Conservation (phyloP, 2,329 filamentous ascomycete genomes). For the Ophiobolus disseminans region DNA sequence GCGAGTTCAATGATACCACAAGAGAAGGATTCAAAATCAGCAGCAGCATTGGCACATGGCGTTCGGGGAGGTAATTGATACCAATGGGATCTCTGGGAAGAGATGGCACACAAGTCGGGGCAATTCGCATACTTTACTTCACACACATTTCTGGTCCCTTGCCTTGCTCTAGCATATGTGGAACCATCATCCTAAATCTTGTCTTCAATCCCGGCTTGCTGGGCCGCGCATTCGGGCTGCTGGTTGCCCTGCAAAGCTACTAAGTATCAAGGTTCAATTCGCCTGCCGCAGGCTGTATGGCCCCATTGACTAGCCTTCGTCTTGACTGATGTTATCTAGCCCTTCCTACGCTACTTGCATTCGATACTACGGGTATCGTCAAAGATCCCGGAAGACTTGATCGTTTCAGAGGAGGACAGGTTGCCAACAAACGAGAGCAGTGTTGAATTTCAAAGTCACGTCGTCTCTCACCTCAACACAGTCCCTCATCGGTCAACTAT, state of each 20-base stretch:
- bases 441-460: not conserved
- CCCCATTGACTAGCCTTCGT: too few species aligned
- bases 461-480: not conserved
- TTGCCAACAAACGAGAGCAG: not conserved
- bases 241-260: not conserved
- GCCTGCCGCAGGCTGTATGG: conserved; percentile 17
- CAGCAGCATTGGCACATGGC: too few species aligned
- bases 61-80: conserved; percentile 7
- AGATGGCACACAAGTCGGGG: not conserved
- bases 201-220: not conserved
- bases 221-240: too few species aligned
- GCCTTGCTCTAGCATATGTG: not conserved
- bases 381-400: not conserved
- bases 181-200: not conserved
- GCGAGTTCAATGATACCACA: not conserved
- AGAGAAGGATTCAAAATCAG: too few species aligned
- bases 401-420: not conserved
- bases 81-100: conserved; percentile 5
- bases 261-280: conserved; percentile 2
- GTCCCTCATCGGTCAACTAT: too few species aligned
- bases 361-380: too few species aligned
- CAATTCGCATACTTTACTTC: not conserved
- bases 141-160: not conserved
- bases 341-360: too few species aligned
- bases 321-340: too few species aligned